phyloP scores from a whole-genome alignment of 1,284 basidiomycete species.

The Trametes pubescens region DNA sequence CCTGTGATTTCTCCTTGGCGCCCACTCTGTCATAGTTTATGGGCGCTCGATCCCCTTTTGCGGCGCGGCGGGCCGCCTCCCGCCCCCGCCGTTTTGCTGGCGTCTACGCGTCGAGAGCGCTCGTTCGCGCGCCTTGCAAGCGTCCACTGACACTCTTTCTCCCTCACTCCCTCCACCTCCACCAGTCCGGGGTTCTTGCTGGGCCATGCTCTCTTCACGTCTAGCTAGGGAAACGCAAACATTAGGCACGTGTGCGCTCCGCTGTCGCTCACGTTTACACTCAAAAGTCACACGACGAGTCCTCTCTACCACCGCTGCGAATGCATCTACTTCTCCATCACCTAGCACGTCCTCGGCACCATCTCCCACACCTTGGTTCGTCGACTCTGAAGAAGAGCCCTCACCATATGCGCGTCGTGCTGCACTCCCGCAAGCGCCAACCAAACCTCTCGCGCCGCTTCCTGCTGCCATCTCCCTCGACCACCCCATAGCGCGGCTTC shows the following conservation, averaged over 20 bases:
- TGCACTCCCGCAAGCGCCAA: conserved; percentile 40
- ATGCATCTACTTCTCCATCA: conserved; percentile 10
- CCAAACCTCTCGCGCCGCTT: conserved; percentile 44
- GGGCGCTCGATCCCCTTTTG: neutral
- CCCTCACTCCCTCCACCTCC: neutral
- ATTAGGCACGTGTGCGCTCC: conserved; percentile 11
- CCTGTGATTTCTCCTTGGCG: conserved; percentile 27
- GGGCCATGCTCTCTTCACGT: conserved; percentile 17
- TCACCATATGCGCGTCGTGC: conserved; percentile 22
- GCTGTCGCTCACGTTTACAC: conserved; percentile 11
- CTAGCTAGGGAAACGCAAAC: conserved; percentile 15
- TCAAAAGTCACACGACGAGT: conserved; percentile 24
- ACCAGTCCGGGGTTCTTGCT: neutral
- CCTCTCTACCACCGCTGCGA: conserved; percentile 27
- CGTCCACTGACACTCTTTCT: neutral
- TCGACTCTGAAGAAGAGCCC: conserved; percentile 49
- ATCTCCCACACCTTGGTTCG: conserved; percentile 56
- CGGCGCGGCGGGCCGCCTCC: conserved; percentile 11
- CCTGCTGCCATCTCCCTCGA: conserved; percentile 57
- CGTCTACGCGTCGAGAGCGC: neutral
- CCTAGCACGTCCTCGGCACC: conserved; percentile 16
- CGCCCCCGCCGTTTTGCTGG: conserved; percentile 1
- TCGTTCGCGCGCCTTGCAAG: neutral
- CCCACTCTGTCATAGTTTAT: conserved; percentile 10
- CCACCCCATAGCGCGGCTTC: conserved; percentile 50